Base-by-base conservation (phyloP, 208 protist species). In the Wallacemonas collosoma region DNA sequence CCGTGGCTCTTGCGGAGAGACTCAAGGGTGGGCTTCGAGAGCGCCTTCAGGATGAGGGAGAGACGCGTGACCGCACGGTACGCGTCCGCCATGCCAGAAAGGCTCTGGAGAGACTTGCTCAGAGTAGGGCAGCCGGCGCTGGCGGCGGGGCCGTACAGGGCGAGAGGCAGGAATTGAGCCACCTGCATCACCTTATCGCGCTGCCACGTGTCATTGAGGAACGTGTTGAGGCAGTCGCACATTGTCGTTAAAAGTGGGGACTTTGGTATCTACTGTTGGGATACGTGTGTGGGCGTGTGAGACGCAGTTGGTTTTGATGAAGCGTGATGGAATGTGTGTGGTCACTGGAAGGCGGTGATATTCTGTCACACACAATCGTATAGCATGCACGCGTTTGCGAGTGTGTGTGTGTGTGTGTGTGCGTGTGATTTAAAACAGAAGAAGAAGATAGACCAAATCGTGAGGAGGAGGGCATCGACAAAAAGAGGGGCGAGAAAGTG, bases 151-250 rank as follows among this genome's bases (percentile, higher is more conserved):
- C 84, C 89, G 67, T 81, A 82, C 48, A 94, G 82, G 17, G 77
- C 73, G 76, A 94, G 72, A 4, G 91, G 87, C 51, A 93, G 82
- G 81, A 96, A 96, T 82, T 96, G 89, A 56, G 86, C 84, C 66
- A 94, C 88, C 48, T 87, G 89, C 86, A 96, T 94, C 67, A 96
- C 86, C 88, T 94, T 93, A 67, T 96, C 91, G 77, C 87, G 88
- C 82, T 94, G 82, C 69, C 89, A 82, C 54, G 87, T 90, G 74
- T 85, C 72, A 57, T 47, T 78, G 57, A 96, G 76, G 83, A 92
- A 95, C 69, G 64, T 61, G 70, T 86, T 76, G 51, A 85, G 53
- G 57, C 40, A 61, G 40, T 84, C 87, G 77, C 77, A 86, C 82
- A 87, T 90, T 60, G 39, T 74, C 26, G 50, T 48, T 56, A 48